Evolutionary conservation across 257 asterid species (phyloP), one percentile per base, ranked within the genome.

Genomic region (Rubia yunnanensis): DNA sequence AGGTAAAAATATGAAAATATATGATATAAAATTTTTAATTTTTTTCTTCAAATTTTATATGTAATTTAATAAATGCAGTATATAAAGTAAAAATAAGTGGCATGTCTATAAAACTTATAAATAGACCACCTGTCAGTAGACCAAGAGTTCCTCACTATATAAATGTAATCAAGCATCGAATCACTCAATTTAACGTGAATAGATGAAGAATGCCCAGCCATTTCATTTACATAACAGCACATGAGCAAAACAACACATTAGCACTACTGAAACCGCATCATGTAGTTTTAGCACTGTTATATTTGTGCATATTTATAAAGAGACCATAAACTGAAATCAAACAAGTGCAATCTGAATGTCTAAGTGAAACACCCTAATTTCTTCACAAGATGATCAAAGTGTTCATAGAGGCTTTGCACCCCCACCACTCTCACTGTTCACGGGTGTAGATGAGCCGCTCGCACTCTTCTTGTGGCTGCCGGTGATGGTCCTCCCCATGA

Each of bases 401-500:
- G 39, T 52, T 57, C 65, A 73, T 63, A 74, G 78, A 57, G 95
- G 89, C 83, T 87, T 92, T 34, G 84, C 88, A 35, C 89, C 95
- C 14, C 89, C 95, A 20, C 96, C 98, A 65, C 84, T 92, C 81
- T 87, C 98, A 39, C 77, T 81, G 63, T 63, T 81, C 8, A 84
- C 87, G 0, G 96, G 95, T 0, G 96, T 85, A 20, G 95, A 77
- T 28, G 91, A 26, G 7, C 89, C 92, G 2, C 86, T 89, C 85
- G 60, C 85, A 2, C 86, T 89, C 86, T 64, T 89, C 92, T 34
- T 85, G 46, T 87, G 70, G 18, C 62, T 67, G 60, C 78, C 24
- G 0, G 96, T 86, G 44, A 89, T 81, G 54, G 96, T 87, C 80
- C 97, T 78, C 3, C 94, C 94, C 96, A 92, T 83, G 77, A 89